phyloP scores from a whole-genome alignment of 139 green algal genomes.

The Ettlia oleoabundans region DNA sequence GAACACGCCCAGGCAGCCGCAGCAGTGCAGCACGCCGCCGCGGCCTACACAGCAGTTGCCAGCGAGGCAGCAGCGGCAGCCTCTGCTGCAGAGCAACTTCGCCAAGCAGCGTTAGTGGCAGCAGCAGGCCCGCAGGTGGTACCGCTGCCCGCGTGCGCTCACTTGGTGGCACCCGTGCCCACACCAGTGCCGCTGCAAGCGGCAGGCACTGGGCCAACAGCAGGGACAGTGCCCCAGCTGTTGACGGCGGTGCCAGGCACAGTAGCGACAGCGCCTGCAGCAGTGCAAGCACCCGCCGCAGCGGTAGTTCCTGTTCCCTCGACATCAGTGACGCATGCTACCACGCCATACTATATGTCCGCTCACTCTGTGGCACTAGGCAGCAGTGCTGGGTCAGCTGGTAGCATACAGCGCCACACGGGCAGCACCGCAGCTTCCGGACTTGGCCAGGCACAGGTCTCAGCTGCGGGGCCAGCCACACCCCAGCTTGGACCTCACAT shows the following conservation, averaged over 20 bases:
- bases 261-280: no score
- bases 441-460: background rate
- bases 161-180: no score
- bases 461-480: background rate
- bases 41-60: slow-evolving; percentile 19
- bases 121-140: no score
- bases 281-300: background rate
- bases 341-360: no score
- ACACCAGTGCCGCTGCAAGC: no score
- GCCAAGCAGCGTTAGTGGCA: background rate
- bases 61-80: slow-evolving; percentile 10
- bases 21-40: slow-evolving; percentile 29
- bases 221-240: no score
- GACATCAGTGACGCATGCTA: no score
- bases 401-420: background rate
- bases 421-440: background rate
- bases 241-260: no score
- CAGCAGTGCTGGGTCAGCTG: background rate
- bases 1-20: background rate
- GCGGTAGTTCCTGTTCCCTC: no score
- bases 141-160: background rate
- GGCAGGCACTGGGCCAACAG: no score
- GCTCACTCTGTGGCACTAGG: no score
- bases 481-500: background rate
- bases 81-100: slow-evolving; percentile 10